Conservation (phyloP, 2,329 filamentous ascomycete species). For the Tolypocladium amazonense region DNA sequence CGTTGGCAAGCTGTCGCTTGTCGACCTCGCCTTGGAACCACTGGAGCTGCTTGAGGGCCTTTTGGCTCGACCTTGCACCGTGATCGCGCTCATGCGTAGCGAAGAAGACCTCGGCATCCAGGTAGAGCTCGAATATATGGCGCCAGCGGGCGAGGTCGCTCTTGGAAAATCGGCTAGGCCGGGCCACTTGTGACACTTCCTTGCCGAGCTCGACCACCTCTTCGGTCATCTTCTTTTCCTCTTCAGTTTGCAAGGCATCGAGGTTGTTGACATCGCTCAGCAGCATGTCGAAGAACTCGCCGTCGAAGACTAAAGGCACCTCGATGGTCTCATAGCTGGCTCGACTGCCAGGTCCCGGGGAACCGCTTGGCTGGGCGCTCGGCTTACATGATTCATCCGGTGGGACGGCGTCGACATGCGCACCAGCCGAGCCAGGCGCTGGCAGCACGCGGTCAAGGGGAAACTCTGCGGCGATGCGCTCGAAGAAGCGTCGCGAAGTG, state of each 20-base stretch:
- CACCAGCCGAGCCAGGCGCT: not conserved
- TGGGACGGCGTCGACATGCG: conserved; percentile 2
- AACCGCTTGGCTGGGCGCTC: not conserved
- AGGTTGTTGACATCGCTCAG: conserved; percentile 60
- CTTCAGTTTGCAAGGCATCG: conserved; percentile 54
- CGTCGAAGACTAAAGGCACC: conserved; percentile 66
- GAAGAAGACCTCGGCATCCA: conserved; percentile 74
- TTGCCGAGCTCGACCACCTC: conserved; percentile 56
- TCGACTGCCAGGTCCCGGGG: not conserved
- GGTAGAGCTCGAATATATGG: conserved; percentile 70
- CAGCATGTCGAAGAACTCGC: conserved; percentile 69
- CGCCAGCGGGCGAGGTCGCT: conserved; percentile 69
- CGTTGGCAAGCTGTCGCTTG: conserved; percentile 43
- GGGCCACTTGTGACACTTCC: conserved; percentile 53
- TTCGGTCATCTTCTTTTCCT: conserved; percentile 51
- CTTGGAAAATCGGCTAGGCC: conserved; percentile 50
- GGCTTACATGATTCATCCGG: not conserved
- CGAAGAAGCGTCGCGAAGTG: conserved; percentile 52
- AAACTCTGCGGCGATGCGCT: conserved; percentile 43
- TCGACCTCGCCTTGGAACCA: conserved; percentile 63
- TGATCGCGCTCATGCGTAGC: conserved; percentile 63
- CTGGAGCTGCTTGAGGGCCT: conserved; percentile 56
- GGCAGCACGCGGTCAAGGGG: conserved; percentile 3
- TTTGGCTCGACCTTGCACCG: conserved; percentile 53
- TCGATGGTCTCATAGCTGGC: conserved; percentile 40